Evolutionary conservation across 192 early-diverging fungal genomes (phyloP), one percentile per base, ranked within the genome.

Genomic region (Coemansia sp.): DNA sequence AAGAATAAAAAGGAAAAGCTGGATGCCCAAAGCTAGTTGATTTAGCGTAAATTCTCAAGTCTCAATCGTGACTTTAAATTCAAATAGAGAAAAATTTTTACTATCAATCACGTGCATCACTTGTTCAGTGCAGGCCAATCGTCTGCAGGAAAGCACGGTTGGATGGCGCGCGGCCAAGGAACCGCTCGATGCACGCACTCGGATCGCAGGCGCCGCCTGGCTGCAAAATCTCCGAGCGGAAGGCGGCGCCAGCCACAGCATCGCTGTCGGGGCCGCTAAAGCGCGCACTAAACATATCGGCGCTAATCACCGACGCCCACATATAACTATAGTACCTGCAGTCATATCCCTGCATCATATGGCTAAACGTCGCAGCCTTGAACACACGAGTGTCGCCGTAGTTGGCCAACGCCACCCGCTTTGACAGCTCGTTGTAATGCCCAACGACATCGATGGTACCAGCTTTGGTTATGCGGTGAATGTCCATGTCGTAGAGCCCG

Each of bases 91-190:
- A 51, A 51, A 22, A 2, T 53, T 17, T 2, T 24, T 15, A 41
- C 4, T 24, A 5, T 4, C 35, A 29, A 23, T 72, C 69, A 70
- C 69, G 56, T 70, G 68, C 23, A 56, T 56, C 14, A n/a, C 7
- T 35, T 2, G 10, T 6, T 17, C 12, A 27, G n/a, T 47, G 23
- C 14, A 83, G 62, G 52, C 86, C 87, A 59, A 88, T 73, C n/a
- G 81, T 84, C 63, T 83, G 76, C 67, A 90, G 81, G 70, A 90
- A 93, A 8, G 91, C 89, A 14, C 84, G 84, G 19, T 80, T 72
- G 9, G 73, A 86, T 22, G 91, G 91, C 65, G 91, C 86, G 12
- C 92, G 84, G 22, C 90, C 90, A 54, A 94, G 76, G 77, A 94
- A 94, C 25, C 69, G 71, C 58, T 80, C 79, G 49, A 94, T 67